Evolutionary conservation across 202 grass and related monocot species (phyloP), one percentile per base, ranked within the genome.

Genomic region (Dendrocalamus latiflorus): DNA sequence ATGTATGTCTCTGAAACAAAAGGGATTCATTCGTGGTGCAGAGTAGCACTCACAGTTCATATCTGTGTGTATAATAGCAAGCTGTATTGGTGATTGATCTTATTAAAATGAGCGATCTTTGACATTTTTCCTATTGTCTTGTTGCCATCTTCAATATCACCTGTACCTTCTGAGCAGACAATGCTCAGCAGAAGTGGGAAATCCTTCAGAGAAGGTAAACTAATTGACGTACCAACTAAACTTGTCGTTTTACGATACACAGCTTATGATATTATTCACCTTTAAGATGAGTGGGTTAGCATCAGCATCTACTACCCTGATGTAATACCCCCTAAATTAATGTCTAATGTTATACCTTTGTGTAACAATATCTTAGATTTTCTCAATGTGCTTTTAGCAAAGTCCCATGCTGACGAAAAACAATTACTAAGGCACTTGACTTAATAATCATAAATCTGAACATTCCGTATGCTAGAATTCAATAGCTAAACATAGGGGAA

Each of bases 271-370:
- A 75, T 70, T 43, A 36, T 65, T 50, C 69, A 3, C 62, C 74
- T 70, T 82, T 87, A 60, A 37, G 56, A 61, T 80, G 37, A 89
- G 82, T 85, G 77, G 87, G 44, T 75, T 84, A 89, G 53, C 70
- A 84, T 85, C 76, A 81, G 75, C 87, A 22, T 60, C 50, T 57
- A 68, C 81, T 80, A 61, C 53, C 2, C 51, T 17, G 54, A 64
- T 61, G 20, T 60, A 67, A 24, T 79, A 68, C 69, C 65, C 20
- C 54, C 20, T 80, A 80, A 79, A 80, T 50, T 62, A 81, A 64
- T 65, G 63, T 44, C 26, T 54, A 75, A 39, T 76, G 75, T 37
- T 44, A 75, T 34, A 49, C 24, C 68, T 88, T 88, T 80, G 44
- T 53, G 69, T 43, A 76, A 37, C 70, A 59, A 17, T 38, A 85